Conservation (phyloP, 805 yeast genomes). For the Kuraishia floccosa region DNA sequence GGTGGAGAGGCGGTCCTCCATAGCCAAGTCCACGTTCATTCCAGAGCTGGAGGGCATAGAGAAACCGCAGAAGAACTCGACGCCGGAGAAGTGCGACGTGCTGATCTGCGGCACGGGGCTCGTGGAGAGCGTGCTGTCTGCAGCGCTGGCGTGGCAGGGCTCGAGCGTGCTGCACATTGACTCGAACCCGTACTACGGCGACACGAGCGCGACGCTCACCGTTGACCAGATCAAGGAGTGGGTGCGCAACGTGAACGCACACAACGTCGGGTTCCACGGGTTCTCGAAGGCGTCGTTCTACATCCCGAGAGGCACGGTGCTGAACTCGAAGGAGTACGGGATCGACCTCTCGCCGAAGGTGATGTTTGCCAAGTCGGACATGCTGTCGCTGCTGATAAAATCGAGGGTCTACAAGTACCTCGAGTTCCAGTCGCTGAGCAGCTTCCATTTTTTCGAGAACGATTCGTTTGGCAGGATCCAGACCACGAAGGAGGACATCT, state of each 20-base stretch:
- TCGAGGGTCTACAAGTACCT: slow-evolving; percentile 84
- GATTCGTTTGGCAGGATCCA: slow-evolving; percentile 82
- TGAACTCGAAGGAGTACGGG: slow-evolving; percentile 67
- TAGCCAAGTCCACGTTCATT: slow-evolving; percentile 26
- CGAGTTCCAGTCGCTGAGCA: slow-evolving; percentile 82
- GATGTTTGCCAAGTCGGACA: slow-evolving; percentile 83
- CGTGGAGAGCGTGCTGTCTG: slow-evolving; percentile 79
- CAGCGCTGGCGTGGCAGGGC: slow-evolving; percentile 98
- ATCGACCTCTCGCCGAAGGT: slow-evolving; percentile 82
- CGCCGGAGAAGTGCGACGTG: slow-evolving; percentile 75
- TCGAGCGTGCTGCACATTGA: slow-evolving; percentile 88
- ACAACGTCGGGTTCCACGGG: slow-evolving; percentile 19
- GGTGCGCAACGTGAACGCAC: slow-evolving; percentile 60
- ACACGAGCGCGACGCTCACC: slow-evolving; percentile 73
- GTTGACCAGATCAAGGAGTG: slow-evolving; percentile 78
- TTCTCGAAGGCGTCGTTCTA: slow-evolving; percentile 61
- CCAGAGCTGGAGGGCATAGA: slow-evolving; percentile 74
- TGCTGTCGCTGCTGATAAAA: slow-evolving; percentile 65
- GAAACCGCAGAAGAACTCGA: slow-evolving; percentile 49
- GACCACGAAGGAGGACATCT: slow-evolving; percentile 85
- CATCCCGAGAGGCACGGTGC: slow-evolving; percentile 51
- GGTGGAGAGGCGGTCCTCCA: slow-evolving; percentile 23
- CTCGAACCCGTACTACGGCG: slow-evolving; percentile 79
- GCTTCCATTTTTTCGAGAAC: slow-evolving; percentile 89
- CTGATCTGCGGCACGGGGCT: slow-evolving; percentile 89